phyloP scores from a whole-genome alignment of 2,329 filamentous ascomycete species.

The Dactylonectria macrodidyma region DNA sequence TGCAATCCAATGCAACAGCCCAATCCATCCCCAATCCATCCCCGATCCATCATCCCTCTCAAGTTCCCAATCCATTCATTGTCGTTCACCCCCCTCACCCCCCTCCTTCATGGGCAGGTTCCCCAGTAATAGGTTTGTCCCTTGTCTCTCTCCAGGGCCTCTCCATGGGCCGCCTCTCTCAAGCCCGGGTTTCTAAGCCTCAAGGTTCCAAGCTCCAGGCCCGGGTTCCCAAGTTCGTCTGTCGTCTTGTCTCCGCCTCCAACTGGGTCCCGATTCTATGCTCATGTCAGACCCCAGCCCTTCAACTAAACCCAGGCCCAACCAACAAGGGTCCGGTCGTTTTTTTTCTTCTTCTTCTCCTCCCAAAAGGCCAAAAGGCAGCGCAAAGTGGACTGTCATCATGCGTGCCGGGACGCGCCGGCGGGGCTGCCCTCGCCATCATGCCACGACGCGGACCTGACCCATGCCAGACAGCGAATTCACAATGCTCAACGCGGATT shows the following conservation, averaged over 20 bases:
- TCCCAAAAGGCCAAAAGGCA: slow-evolving; percentile 23
- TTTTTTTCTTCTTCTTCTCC: neutral
- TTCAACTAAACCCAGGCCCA: neutral
- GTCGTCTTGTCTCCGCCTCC: neutral
- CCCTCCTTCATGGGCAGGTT: slow-evolving; percentile 17
- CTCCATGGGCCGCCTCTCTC: too few relatives aligned
- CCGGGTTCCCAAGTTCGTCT: neutral
- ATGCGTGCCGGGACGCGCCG: slow-evolving; percentile 46
- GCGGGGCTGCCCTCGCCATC: slow-evolving; percentile 40
- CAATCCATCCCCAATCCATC: slow-evolving; percentile 8
- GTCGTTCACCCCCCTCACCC: too few relatives aligned
- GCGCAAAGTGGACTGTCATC: slow-evolving; percentile 48
- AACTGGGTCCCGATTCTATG: slow-evolving; percentile 5
- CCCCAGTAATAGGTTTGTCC: slow-evolving; percentile 19
- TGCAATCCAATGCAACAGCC: slow-evolving; percentile 25
- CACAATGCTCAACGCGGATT: neutral
- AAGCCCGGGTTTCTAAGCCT: neutral
- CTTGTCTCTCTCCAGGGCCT: slow-evolving; percentile 6
- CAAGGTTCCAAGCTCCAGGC: neutral
- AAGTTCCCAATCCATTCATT: neutral
- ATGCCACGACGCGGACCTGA: slow-evolving; percentile 44
- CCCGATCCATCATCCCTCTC: neutral
- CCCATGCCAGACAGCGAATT: slow-evolving; percentile 16
- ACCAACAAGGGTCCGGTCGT: neutral
- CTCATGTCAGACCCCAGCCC: slow-evolving; percentile 13